phyloP scores from a whole-genome alignment of 1,284 basidiomycete genomes.

The Naganishia cerealis region DNA sequence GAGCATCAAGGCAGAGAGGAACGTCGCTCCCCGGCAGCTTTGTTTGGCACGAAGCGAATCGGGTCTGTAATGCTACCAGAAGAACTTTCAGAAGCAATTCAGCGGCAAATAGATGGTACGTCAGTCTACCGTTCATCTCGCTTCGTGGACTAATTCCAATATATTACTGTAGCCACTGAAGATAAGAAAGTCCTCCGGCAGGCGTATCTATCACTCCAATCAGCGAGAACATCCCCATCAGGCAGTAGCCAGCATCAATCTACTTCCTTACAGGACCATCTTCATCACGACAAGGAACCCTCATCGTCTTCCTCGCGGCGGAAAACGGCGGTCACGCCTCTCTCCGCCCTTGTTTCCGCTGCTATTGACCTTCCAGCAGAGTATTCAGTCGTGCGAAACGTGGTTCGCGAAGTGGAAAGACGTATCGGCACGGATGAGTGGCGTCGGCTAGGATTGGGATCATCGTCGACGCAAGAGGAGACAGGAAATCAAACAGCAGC shows the following conservation, averaged over 20 bases:
- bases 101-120: slow-evolving; percentile 49
- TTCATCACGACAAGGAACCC: slow-evolving; percentile 9
- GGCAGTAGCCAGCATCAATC: slow-evolving; percentile 33
- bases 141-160: neutral
- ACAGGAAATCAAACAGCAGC: neutral
- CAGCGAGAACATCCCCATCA: slow-evolving; percentile 26
- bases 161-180: neutral
- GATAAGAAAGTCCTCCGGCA: slow-evolving; percentile 22
- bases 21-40: slow-evolving; percentile 75
- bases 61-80: slow-evolving; percentile 69
- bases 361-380: slow-evolving; percentile 56
- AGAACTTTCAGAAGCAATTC: slow-evolving; percentile 59
- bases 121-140: neutral
- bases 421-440: slow-evolving; percentile 45
- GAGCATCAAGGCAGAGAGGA: slow-evolving; percentile 48
- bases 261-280: slow-evolving; percentile 36
- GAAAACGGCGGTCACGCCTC: slow-evolving; percentile 33
- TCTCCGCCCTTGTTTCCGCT: slow-evolving; percentile 51
- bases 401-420: slow-evolving; percentile 50
- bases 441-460: slow-evolving; percentile 35
- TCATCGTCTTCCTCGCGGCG: slow-evolving; percentile 6
- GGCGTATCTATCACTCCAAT: slow-evolving; percentile 19
- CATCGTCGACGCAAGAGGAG: neutral
- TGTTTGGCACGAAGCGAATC: slow-evolving; percentile 70
- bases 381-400: slow-evolving; percentile 54